phyloP scores from a whole-genome alignment of 495 filamentous ascomycete species.

The Aspergillus homomorphus region DNA sequence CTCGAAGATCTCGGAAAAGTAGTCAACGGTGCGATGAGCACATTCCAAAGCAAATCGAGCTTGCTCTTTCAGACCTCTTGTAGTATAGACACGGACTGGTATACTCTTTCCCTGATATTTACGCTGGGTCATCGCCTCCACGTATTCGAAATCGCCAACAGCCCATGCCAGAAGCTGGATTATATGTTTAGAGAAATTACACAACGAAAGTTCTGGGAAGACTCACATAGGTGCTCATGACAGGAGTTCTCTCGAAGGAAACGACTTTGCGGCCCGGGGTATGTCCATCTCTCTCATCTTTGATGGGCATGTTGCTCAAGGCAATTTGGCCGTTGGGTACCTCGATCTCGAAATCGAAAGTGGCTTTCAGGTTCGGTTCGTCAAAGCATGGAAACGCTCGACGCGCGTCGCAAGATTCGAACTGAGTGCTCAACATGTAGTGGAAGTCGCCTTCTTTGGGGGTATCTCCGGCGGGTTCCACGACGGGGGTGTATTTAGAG shows the following conservation, averaged over 20 bases:
- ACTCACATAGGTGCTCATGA: slow-evolving; percentile 91
- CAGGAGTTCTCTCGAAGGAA: slow-evolving; percentile 77
- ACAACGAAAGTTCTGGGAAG: background rate
- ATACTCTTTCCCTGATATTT: slow-evolving; percentile 85
- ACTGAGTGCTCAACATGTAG: slow-evolving; percentile 96
- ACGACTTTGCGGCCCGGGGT: slow-evolving; percentile 70
- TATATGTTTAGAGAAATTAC: slow-evolving; percentile 14
- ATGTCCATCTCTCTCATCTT: slow-evolving; percentile 56
- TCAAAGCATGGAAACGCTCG: slow-evolving; percentile 97
- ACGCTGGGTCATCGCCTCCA: slow-evolving; percentile 82
- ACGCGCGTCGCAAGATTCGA: slow-evolving; percentile 92
- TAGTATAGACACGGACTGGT: slow-evolving; percentile 95
- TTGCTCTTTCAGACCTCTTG: slow-evolving; percentile 83
- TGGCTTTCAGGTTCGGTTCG: slow-evolving; percentile 94
- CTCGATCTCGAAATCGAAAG: slow-evolving; percentile 90
- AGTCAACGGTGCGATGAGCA: slow-evolving; percentile 85
- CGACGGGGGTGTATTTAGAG: slow-evolving; percentile 84
- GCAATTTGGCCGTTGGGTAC: slow-evolving; percentile 82
- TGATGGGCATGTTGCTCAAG: slow-evolving; percentile 91
- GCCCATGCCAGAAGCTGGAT: slow-evolving; percentile 84
- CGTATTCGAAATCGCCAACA: slow-evolving; percentile 92
- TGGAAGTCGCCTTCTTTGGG: slow-evolving; percentile 75
- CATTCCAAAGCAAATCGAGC: slow-evolving; percentile 82
- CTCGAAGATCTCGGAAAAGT: slow-evolving; percentile 88
- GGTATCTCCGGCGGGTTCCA: slow-evolving; percentile 63